phyloP scores from a whole-genome alignment of 805 yeast genomes.

The Zygosaccharomyces pseudorouxii region DNA sequence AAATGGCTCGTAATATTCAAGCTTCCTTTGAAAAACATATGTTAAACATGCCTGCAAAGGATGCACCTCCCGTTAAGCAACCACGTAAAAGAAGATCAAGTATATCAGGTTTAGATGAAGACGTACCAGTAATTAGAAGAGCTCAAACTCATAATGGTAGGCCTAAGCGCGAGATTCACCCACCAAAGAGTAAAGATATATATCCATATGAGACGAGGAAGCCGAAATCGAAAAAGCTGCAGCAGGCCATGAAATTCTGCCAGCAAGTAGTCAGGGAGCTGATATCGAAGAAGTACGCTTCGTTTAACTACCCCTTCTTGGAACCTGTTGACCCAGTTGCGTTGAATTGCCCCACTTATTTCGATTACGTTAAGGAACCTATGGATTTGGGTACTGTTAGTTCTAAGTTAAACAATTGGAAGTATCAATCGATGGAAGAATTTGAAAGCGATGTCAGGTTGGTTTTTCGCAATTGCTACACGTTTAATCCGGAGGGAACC shows the following conservation, averaged over 20 bases:
- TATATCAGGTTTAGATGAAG: conserved; percentile 26
- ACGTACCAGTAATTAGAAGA: conserved; percentile 52
- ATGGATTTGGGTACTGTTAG: conserved; percentile 91
- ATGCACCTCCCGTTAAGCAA: conserved; percentile 33
- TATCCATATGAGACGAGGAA: conserved; percentile 64
- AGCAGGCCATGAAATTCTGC: conserved; percentile 84
- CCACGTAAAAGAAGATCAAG: conserved; percentile 27
- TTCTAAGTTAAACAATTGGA: conserved; percentile 75
- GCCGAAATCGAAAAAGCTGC: conserved; percentile 87
- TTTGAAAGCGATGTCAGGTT: conserved; percentile 79
- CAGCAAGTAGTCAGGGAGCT: conserved; percentile 78
- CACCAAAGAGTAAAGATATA: conserved; percentile 91
- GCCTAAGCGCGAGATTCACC: conserved; percentile 94
- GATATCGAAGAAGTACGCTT: conserved; percentile 74
- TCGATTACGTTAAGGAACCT: conserved; percentile 81
- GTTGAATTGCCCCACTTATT: conserved; percentile 84
- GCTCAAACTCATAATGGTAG: conserved; percentile 76
- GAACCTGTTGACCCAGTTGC: conserved; percentile 96
- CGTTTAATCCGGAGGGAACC: conserved; percentile 94
- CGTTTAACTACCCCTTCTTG: conserved; percentile 83
- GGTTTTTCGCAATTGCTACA: conserved; percentile 83
- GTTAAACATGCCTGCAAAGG: conserved; percentile 80
- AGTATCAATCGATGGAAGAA: conserved; percentile 83
- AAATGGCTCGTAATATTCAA: conserved; percentile 87
- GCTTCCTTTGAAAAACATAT: conserved; percentile 91